phyloP scores from a whole-genome alignment of 148 eudicot genomes.

The Rhododendron kiyosumense region DNA sequence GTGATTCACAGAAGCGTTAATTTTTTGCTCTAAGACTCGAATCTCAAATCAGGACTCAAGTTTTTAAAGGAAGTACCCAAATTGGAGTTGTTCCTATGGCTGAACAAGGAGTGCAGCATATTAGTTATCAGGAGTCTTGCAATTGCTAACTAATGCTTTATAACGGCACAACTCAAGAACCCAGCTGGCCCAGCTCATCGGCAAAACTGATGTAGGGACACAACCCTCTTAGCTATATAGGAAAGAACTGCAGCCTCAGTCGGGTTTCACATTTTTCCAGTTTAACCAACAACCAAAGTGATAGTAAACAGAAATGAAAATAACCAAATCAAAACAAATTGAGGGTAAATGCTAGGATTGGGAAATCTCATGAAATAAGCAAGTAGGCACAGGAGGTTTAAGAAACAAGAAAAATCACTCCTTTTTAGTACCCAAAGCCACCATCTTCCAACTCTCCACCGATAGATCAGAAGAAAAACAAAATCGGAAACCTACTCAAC shows the following conservation, averaged over 20 bases:
- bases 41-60: background rate
- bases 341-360: background rate
- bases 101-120: background rate
- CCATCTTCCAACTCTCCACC: background rate
- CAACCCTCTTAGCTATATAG: background rate
- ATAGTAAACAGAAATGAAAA: background rate
- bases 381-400: background rate
- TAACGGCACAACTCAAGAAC: background rate
- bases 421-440: background rate
- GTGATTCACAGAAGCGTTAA: background rate
- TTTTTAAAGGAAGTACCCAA: background rate
- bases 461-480: background rate
- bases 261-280: background rate
- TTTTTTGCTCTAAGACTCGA: background rate
- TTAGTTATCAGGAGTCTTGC: background rate
- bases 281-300: background rate
- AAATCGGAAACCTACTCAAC: background rate
- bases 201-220: background rate
- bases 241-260: background rate
- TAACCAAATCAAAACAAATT: background rate
- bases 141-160: background rate
- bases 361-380: background rate
- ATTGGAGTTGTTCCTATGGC: background rate
- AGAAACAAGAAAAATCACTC: background rate
- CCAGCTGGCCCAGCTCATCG: background rate